A percentile compares a stretch with the other conserved stretches of the same genome.
Evolutionary conservation across 2,329 filamentous ascomycete species (phyloP).

Genomic region (Gaeumannomyces tritici): DNA sequence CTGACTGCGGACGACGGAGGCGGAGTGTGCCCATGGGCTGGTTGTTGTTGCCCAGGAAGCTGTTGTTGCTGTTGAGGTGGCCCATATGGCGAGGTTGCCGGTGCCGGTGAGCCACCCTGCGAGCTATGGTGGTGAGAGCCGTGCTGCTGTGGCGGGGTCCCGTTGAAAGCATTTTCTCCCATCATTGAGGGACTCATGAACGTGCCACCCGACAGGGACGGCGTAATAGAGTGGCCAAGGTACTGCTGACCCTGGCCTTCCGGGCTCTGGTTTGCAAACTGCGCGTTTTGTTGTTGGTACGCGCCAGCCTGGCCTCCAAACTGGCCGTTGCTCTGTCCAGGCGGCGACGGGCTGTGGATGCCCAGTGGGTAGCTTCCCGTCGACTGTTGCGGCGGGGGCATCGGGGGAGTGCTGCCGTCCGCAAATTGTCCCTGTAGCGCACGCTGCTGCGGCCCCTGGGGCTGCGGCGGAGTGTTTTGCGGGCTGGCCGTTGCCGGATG

Average conservation of each 20-base stretch:
- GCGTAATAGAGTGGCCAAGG: background rate
- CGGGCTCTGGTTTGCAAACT: background rate
- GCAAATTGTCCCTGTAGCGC: background rate
- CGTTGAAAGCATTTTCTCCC: background rate
- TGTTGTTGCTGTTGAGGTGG: background rate
- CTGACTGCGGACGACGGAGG: background rate
- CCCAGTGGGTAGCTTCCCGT: background rate
- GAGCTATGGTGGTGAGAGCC: background rate
- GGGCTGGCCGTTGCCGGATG: slow-evolving; percentile 6
- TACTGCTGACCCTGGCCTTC: background rate
- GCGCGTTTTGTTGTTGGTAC: background rate
- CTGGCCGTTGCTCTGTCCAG: background rate
- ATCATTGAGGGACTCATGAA: background rate
- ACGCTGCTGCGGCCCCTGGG: slow-evolving; percentile 4
- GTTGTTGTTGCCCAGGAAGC: background rate
- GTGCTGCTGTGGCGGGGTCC: background rate
- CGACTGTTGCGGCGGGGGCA: slow-evolving; percentile 3
- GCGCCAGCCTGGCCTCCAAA: background rate
- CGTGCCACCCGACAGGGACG: background rate
- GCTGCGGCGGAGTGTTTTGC: slow-evolving; percentile 3
- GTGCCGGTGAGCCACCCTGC: background rate
- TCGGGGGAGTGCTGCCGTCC: background rate
- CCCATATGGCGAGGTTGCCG: background rate
- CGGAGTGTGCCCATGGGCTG: background rate
- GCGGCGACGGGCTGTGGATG: background rate